A percentile compares a stretch with the other conserved stretches of the same genome.
These are phyloP conservation scores for Ogataea polymorpha DNA, from an alignment of 805 yeast genomes.

Conservation along the genomic window DNA sequence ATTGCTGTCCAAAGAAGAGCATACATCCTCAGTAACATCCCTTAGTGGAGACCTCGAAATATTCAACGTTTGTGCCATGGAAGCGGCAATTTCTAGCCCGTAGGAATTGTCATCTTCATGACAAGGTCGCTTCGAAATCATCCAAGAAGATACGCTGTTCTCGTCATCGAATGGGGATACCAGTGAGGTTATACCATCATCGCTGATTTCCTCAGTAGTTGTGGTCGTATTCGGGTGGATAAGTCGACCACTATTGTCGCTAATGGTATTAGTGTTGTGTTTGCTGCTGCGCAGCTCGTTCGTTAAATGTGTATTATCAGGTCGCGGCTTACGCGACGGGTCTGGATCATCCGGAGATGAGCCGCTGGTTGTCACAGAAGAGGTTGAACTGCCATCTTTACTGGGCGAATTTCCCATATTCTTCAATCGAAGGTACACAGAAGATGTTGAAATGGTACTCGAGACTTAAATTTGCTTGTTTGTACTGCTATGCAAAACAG, in stretches of 20 bases:
- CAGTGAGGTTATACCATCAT: background rate
- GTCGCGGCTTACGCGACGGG: slow-evolving; percentile 33
- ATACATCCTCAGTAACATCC: slow-evolving; percentile 17
- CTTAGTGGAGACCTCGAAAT: slow-evolving; percentile 17
- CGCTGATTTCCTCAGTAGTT: background rate
- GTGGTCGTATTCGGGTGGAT: background rate
- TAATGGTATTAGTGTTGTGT: slow-evolving; percentile 10
- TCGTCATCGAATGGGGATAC: background rate
- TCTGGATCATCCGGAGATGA: slow-evolving; percentile 32
- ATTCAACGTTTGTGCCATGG: slow-evolving; percentile 40
- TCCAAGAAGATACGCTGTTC: background rate
- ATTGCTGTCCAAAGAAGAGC: slow-evolving; percentile 43
- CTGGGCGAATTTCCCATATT: slow-evolving; percentile 40
- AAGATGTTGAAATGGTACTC: background rate
- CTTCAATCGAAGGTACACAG: slow-evolving; percentile 1
- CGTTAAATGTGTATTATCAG: slow-evolving; percentile 9
- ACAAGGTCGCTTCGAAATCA: slow-evolving; percentile 9
- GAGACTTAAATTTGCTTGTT: background rate
- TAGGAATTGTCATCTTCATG: slow-evolving; percentile 16
- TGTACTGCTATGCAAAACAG: too few relatives aligned
- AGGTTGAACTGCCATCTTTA: slow-evolving; percentile 35
- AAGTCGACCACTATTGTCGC: slow-evolving; percentile 9
- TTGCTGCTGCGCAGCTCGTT: slow-evolving; percentile 14
- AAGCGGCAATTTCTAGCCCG: slow-evolving; percentile 44
- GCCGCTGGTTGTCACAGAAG: slow-evolving; percentile 30